Evolutionary conservation across 441 rosid species (phyloP).

Genomic region (Brassica balearica): DNA sequence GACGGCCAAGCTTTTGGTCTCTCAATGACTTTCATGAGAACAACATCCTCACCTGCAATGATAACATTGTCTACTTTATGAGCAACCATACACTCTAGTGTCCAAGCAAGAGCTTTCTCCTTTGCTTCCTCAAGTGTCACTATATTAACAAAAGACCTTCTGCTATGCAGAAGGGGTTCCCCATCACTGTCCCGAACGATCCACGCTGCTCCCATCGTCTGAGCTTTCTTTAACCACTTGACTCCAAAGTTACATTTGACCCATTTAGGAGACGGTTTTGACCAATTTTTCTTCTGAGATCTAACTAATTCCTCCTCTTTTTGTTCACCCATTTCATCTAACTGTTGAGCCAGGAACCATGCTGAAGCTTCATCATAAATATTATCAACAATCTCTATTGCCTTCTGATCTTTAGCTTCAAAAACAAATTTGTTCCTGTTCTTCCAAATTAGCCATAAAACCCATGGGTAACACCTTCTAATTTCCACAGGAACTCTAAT

Average conservation of each 20-base stretch:
- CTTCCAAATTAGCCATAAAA: not conserved
- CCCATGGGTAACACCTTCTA: not conserved
- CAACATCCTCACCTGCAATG: not conserved
- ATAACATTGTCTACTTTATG: not conserved
- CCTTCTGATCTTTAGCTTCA: not conserved
- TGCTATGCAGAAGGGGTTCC: not conserved
- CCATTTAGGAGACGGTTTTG: not conserved
- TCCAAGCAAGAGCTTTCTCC: not conserved
- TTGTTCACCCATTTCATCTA: too few relatives aligned
- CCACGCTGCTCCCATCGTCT: not conserved
- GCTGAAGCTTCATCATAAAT: too few relatives aligned
- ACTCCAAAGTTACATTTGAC: not conserved
- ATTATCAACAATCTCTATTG: too few relatives aligned
- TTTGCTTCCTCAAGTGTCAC: not conserved
- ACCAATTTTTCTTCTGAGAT: not conserved
- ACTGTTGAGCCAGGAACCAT: too few relatives aligned
- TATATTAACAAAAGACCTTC: not conserved
- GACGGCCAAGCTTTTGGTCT: not conserved
- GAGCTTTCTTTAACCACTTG: not conserved
- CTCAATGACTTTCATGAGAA: not conserved
- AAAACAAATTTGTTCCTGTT: too few relatives aligned
- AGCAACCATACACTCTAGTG: not conserved
- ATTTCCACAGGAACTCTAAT: not conserved
- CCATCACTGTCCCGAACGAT: not conserved
- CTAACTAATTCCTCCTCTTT: too few relatives aligned